These are phyloP conservation scores for Onygenales sp. DNA, from an alignment of 2,329 filamentous ascomycete genomes.

Conservation along the genomic window DNA sequence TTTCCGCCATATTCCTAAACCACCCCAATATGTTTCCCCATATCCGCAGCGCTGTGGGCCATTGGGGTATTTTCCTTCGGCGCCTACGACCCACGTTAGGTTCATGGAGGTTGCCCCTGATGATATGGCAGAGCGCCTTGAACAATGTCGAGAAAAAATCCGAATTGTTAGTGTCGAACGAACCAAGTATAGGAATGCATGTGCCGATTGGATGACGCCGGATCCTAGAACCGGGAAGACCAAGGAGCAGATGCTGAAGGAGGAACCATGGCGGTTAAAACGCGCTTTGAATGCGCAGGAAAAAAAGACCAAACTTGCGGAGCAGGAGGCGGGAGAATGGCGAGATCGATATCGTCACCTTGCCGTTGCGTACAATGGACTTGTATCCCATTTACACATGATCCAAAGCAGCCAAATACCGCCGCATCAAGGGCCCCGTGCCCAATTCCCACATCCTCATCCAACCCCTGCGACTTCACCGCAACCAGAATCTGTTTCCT, in stretches of 20 bases:
- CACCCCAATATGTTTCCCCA: conserved; percentile 21
- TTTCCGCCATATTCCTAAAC: conserved; percentile 12
- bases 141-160: conserved; percentile 15
- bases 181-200: conserved; percentile 19
- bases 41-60: conserved; percentile 19
- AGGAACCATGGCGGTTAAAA: conserved; percentile 9
- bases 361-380: conserved; percentile 14
- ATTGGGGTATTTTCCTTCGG: conserved; percentile 22
- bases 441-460: background rate
- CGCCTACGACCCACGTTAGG: conserved; percentile 20
- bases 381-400: background rate
- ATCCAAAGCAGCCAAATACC: background rate
- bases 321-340: conserved; percentile 20
- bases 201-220: conserved; percentile 14
- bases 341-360: conserved; percentile 14
- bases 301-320: conserved; percentile 16
- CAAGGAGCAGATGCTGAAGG: conserved; percentile 12
- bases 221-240: conserved; percentile 22
- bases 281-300: conserved; percentile 18
- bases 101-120: conserved; percentile 18
- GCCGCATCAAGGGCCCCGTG: background rate
- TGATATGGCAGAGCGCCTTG: conserved; percentile 15
- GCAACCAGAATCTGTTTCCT: background rate
- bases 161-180: conserved; percentile 20
- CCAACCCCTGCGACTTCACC: background rate